Evolutionary conservation across 257 asterid species (phyloP).

Genomic region (Solanum pinnatisectum): DNA sequence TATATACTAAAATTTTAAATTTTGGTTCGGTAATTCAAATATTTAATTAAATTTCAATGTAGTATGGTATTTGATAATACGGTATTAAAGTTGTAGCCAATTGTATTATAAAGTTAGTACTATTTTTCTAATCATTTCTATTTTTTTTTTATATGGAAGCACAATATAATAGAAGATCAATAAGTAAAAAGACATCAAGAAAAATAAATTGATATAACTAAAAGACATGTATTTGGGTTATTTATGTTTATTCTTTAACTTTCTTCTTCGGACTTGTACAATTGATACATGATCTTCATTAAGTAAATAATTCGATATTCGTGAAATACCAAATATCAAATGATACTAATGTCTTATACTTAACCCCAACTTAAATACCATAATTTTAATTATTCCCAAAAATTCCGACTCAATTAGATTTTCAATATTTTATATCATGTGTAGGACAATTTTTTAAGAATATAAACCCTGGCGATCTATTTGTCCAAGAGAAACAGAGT

Average conservation of each 20-base stretch:
- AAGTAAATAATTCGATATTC: too few relatives aligned
- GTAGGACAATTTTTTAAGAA: neutral
- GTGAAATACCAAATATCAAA: neutral
- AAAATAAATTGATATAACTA: neutral
- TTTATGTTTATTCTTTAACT: neutral
- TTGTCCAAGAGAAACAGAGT: neutral
- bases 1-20: too few relatives aligned
- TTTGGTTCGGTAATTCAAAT: too few relatives aligned
- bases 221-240: neutral
- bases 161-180: neutral
- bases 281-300: too few relatives aligned
- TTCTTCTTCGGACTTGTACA: neutral
- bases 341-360: neutral
- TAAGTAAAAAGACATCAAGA: neutral
- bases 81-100: neutral
- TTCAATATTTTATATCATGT: accelerated
- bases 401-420: too few relatives aligned
- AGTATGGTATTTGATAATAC: neutral
- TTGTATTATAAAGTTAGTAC: neutral
- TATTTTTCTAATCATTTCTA: neutral
- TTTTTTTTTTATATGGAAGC: too few relatives aligned
- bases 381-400: too few relatives aligned
- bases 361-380: too few relatives aligned
- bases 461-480: neutral
- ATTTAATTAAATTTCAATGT: too few relatives aligned